phyloP scores from a whole-genome alignment of 108 stramenopile species.

The Skeletonema marinoi region DNA sequence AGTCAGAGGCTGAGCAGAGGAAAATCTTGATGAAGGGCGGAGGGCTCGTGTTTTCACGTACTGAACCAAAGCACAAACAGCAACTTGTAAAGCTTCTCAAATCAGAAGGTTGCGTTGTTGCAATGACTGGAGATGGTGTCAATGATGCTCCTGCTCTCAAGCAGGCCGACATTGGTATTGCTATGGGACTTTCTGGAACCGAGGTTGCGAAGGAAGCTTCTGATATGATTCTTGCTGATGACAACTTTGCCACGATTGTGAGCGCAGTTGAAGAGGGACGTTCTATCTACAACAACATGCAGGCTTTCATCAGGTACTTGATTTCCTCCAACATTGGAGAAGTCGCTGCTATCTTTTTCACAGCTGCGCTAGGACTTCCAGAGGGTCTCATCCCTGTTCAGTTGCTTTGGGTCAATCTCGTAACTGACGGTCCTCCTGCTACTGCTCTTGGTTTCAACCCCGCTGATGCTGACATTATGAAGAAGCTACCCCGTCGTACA shows the following conservation, averaged over 20 bases:
- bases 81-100: slow-evolving; percentile 75
- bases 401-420: slow-evolving; percentile 99
- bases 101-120: slow-evolving; percentile 74
- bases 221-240: slow-evolving; percentile 99
- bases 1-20: slow-evolving; percentile 39
- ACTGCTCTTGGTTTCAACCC: slow-evolving; percentile 98
- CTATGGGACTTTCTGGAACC: slow-evolving; percentile 96
- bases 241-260: slow-evolving; percentile 99
- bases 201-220: slow-evolving; percentile 99
- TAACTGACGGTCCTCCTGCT: slow-evolving; percentile 98
- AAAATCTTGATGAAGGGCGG: slow-evolving; percentile 40
- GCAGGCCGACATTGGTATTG: slow-evolving; percentile 91
- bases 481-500: slow-evolving; percentile 81
- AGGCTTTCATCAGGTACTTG: slow-evolving; percentile 97
- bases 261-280: slow-evolving; percentile 97
- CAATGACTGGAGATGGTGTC: slow-evolving; percentile 96
- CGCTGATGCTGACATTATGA: slow-evolving; percentile 76
- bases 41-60: slow-evolving; percentile 58
- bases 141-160: slow-evolving; percentile 96
- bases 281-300: slow-evolving; percentile 98
- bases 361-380: slow-evolving; percentile 91
- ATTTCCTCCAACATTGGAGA: slow-evolving; percentile 98
- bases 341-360: slow-evolving; percentile 94
- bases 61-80: slow-evolving; percentile 89
- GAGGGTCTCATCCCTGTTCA: slow-evolving; percentile 97